Percentiles rank a stretch among this genome's conserved stretches.
phyloP scores from a whole-genome alignment of 2,329 filamentous ascomycete genomes.

The Clonostachys byssicola region DNA sequence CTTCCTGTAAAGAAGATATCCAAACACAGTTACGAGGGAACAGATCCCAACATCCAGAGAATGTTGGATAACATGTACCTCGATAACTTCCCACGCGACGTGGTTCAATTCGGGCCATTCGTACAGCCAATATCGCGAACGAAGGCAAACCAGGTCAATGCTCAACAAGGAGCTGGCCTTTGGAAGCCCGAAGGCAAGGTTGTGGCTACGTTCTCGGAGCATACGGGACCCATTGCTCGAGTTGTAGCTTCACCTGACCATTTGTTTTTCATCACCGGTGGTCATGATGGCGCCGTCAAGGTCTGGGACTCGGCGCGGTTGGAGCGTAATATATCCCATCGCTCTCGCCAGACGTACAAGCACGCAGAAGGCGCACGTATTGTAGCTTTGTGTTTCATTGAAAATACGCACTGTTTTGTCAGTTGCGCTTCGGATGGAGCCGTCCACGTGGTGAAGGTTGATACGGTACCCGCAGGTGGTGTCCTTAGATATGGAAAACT shows the following conservation, averaged over 20 bases:
- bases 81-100: constrained; percentile 63
- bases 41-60: constrained; percentile 62
- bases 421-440: constrained; percentile 88
- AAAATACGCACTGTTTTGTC: constrained; percentile 90
- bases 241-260: constrained; percentile 85
- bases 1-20: not conserved
- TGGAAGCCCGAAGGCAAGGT: constrained; percentile 85
- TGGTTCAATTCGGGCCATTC: constrained; percentile 72
- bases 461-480: constrained; percentile 37
- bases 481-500: constrained; percentile 76
- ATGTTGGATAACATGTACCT: constrained; percentile 84
- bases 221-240: constrained; percentile 76
- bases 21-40: constrained; percentile 82
- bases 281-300: constrained; percentile 85
- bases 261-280: constrained; percentile 88
- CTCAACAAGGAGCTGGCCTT: constrained; percentile 33
- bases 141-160: constrained; percentile 47
- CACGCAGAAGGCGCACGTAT: constrained; percentile 70
- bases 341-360: constrained; percentile 80
- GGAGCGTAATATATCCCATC: constrained; percentile 85
- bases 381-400: constrained; percentile 82
- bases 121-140: constrained; percentile 64
- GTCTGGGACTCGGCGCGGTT: constrained; percentile 90
- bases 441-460: constrained; percentile 84
- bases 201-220: constrained; percentile 85